Evolutionary conservation across 306 rosid genomes (phyloP).

Genomic region (Hippophae rhamnoides): DNA sequence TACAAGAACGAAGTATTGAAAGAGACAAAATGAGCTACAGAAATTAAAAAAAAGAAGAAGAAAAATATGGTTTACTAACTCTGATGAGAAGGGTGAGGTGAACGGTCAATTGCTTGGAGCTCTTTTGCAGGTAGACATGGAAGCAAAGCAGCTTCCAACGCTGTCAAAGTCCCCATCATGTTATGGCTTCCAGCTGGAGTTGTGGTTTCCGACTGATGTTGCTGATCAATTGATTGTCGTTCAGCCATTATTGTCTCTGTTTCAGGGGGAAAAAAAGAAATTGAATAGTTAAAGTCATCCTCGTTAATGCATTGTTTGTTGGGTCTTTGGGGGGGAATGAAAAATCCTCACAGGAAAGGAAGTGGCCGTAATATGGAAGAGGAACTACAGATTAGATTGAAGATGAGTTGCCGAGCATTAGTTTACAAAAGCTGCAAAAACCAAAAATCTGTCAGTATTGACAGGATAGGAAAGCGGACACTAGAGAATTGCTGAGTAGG

Average conservation of each 20-base stretch:
- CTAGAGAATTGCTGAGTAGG: no score
- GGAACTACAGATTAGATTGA: no score
- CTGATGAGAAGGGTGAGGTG: constrained; percentile 89
- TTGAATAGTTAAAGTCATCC: no score
- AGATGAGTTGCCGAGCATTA: no score
- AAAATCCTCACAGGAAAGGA: no score
- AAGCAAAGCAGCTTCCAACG: constrained; percentile 89
- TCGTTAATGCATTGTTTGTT: no score
- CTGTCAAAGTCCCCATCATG: constrained; percentile 62
- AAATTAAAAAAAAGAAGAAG: background rate
- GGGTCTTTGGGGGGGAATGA: no score
- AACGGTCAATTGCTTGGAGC: constrained; percentile 96
- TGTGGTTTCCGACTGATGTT: constrained; percentile 36
- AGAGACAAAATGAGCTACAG: background rate
- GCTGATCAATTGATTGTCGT: constrained; percentile 45
- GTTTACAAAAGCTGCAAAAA: no score
- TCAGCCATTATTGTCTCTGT: constrained; percentile 47
- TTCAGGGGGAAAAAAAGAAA: background rate
- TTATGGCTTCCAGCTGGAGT: constrained; percentile 55
- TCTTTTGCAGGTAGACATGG: constrained; percentile 96
- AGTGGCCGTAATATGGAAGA: no score
- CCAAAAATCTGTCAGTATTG: no score
- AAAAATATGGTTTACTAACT: constrained; percentile 35
- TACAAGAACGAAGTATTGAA: background rate
- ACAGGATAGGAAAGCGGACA: no score